Base-by-base conservation (phyloP, 768 basidiomycete genomes). In the Guyanaporus albipodus region DNA sequence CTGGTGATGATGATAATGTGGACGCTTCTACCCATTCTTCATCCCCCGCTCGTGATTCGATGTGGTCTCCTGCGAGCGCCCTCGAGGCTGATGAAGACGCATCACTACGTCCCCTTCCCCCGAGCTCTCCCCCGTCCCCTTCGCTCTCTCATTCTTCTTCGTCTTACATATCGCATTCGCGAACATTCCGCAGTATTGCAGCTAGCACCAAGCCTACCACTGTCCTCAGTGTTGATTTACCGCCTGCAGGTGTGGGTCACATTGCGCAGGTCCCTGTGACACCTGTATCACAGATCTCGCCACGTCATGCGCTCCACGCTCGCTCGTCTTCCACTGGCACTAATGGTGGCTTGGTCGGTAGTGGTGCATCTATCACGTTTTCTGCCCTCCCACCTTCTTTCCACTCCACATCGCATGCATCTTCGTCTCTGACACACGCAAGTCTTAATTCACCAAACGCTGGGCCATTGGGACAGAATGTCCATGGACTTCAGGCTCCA, bases 181-280 rank as follows among this genome's bases (percentile, higher is more conserved):
- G 83, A 44, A 91, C 88, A 0, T 90, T 91, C 67, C 77, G 80
- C 58, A 89, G 87, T 59, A 83, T 85, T 59, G 80, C 85, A 22
- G 89, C 87, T 6, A 90, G 87, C 57, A 98, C 94, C 11, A 96
- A 96, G 66, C 94, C 92, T 2, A 98, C 94, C 6, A 98, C 94
- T 0, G 67, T 97, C 21, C 73, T 96, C n/a, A 91, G 88, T 55
- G 80, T 95, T 51, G 94, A 97, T 59, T 64, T 91, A 21, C 79
- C 77, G 36, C 79, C 83, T 7, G 83, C 82, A 54, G 87, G 87
- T 11, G 83, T 92, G 75, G 92, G 87, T 1, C 91, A 95, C 66
- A 95, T 95, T 55, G 92, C 92, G 6, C 88, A 95, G 61, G 89
- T 82, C 9, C 82, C 88, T 32, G 60, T 71, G 28, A 83, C 85